Evolutionary conservation across 139 green algal genomes (phyloP), one percentile per base, ranked within the genome.

Genomic region (Limnomonas spitsbergensis): DNA sequence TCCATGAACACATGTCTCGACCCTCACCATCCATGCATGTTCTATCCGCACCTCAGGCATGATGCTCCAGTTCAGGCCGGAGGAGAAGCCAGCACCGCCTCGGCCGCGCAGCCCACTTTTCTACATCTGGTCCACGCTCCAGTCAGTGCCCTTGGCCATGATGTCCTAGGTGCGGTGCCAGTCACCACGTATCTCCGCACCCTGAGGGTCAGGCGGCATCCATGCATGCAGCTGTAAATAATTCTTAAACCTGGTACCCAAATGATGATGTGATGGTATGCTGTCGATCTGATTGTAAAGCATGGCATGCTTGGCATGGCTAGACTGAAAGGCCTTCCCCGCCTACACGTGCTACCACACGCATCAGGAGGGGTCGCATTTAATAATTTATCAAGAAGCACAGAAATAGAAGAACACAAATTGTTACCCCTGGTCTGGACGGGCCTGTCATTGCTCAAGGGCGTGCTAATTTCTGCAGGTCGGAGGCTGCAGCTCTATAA

Each of bases 121-220:
- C 90, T 98, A 98, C 80, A 99, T 97, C 86, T 99, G 89, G 66
- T 94, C 91, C 2, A 99, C 87, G 77, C 98, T 98, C 96, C 96
- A 99, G 83, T 99, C 95, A n/a, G 85, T 68, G 38, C 96, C 96
- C 84, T 95, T 94, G 29, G 53, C 0, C 1, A 98, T 72, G 2
- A 97, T 79, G 38, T 97, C 91, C 87, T 98, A 98, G 37, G 96
- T 99, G 39, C 90, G 80, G 73, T 95, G 85, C 90, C 90, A 95
- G 75, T 94, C 88, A 4, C 91, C 90, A 26, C 91, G 88, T 9
- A 78, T 47, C 81, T 87, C 78, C 24, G 91, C 90, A 3, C 89
- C 91, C 75, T 92, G 74, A 35, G n/a, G n/a, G n/a, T n/a, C n/a
- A n/a, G n/a, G n/a, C n/a, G n/a, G n/a, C n/a, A n/a, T n/a, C n/a